A percentile compares a stretch with the other conserved stretches of the same genome.
Evolutionary conservation across 176 grass and related monocot species (phyloP).

Genomic region (Saccharum spontaneum): DNA sequence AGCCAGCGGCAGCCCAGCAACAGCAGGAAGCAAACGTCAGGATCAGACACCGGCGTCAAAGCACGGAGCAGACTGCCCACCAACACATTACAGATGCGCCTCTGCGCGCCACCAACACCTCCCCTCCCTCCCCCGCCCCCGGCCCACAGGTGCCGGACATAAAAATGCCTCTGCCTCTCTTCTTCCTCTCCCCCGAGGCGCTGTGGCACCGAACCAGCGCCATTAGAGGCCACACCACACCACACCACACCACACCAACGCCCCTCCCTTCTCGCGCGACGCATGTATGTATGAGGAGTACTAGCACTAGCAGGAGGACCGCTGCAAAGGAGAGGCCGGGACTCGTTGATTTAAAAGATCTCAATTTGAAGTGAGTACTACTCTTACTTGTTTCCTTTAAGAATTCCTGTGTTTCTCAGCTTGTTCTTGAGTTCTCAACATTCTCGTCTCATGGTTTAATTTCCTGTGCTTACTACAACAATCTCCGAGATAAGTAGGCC

Average conservation of each 20-base stretch:
- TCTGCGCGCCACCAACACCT: conserved; percentile 36
- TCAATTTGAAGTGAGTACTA: conserved; percentile 19
- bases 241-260: not conserved
- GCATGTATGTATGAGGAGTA: not conserved
- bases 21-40: not conserved
- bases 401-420: not conserved
- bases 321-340: not conserved
- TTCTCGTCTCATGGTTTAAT: not conserved
- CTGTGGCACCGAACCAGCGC: not conserved
- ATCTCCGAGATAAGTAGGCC: not conserved
- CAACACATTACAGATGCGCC: not conserved
- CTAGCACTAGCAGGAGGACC: not conserved
- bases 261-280: not conserved
- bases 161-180: conserved; percentile 24
- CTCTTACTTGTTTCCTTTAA: not conserved
- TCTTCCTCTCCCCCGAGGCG: conserved; percentile 23
- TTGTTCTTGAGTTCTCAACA: not conserved
- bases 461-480: not conserved
- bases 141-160: conserved; percentile 24
- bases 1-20: not conserved
- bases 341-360: not conserved
- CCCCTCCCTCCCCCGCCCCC: not conserved
- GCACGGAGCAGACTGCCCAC: conserved; percentile 34
- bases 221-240: not conserved
- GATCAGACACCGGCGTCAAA: conserved; percentile 5